Base-by-base conservation (phyloP, 495 filamentous ascomycete genomes). In the Aspergillus leporis region DNA sequence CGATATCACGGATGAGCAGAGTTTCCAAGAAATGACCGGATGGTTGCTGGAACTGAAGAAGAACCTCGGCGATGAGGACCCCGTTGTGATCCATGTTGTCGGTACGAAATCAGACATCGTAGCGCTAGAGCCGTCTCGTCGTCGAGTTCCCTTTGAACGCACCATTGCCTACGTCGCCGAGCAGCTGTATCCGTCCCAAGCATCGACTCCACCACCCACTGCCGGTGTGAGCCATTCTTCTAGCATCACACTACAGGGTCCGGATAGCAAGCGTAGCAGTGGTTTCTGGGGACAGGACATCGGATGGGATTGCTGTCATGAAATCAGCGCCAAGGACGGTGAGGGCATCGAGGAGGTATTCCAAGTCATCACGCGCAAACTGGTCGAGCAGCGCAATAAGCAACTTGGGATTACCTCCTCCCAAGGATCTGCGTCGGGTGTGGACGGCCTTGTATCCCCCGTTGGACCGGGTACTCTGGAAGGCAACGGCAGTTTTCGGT, bases 281-380 rank as follows among this genome's bases (percentile, higher is more conserved):
- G 90, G 89, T 5, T 93, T 95, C 68, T 96, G 92, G 92, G 90
- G 89, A 2, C 90, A 94, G 66, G 92, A 97, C 64, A 87, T 90
- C 8, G 91, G 91, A 12, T 97, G 92, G 92, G 93, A 97, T 67
- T 93, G 90, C 61, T 97, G 93, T 66, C 93, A 98, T 73, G 93
- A 98, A 77, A 93, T 98, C 64, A 91, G 87, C 65, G 93, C 93
- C 22, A 90, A 92, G 78, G 90, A 90, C 68, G 94, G 94, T 18
- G 93, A 98, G 77, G 93, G 93, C 4, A 91, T 98, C 12, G 94
- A 98, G 53, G 94, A 98, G 76, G 93, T 98, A 0, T 98, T 98
- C 64, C 83, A 92, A 0, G 93, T 97, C 18, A 94, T 97, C 40
- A 92, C 93, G 38, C 78, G 94, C 66, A 97, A 97, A 73, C 80